Evolutionary conservation across 371 early-diverging fungal species (phyloP).

Genomic region (Circinella umbellata): DNA sequence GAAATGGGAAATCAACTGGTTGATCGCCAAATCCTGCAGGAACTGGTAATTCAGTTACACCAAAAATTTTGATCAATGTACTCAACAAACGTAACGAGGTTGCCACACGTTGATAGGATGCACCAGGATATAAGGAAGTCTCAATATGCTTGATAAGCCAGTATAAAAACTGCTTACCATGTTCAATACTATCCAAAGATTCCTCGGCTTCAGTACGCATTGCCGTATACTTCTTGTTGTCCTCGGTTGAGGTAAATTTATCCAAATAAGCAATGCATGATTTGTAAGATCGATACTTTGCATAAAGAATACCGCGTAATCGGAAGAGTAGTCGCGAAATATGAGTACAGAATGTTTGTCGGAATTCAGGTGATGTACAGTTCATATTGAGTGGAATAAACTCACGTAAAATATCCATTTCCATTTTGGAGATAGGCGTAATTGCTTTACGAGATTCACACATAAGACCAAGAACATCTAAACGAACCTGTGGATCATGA

Average conservation of each 20-base stretch:
- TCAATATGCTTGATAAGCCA: slow-evolving; percentile 48
- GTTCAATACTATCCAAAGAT: slow-evolving; percentile 24
- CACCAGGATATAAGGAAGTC: slow-evolving; percentile 60
- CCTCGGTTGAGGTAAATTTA: slow-evolving; percentile 9
- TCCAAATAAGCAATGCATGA: slow-evolving; percentile 32
- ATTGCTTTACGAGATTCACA: slow-evolving; percentile 78
- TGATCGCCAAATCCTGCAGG: slow-evolving; percentile 52
- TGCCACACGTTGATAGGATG: slow-evolving; percentile 68
- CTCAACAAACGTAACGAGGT: slow-evolving; percentile 55
- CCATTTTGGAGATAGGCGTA: slow-evolving; percentile 58
- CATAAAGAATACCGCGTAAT: slow-evolving; percentile 57
- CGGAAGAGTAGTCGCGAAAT: slow-evolving; percentile 61
- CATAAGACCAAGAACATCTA: slow-evolving; percentile 80
- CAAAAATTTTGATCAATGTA: slow-evolving; percentile 58
- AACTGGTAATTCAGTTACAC: slow-evolving; percentile 52
- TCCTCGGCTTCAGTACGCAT: slow-evolving; percentile 25
- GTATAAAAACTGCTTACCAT: slow-evolving; percentile 38
- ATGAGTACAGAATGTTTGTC: slow-evolving; percentile 73
- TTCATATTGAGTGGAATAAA: slow-evolving; percentile 73
- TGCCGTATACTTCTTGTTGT: slow-evolving; percentile 14
- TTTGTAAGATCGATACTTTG: slow-evolving; percentile 41
- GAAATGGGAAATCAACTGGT: slow-evolving; percentile 60
- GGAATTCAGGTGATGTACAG: slow-evolving; percentile 77
- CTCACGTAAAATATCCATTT: slow-evolving; percentile 59
- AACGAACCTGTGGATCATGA: slow-evolving; percentile 74